Evolutionary conservation across 139 green algal genomes (phyloP).

Genomic region (Tetraselmis striata): DNA sequence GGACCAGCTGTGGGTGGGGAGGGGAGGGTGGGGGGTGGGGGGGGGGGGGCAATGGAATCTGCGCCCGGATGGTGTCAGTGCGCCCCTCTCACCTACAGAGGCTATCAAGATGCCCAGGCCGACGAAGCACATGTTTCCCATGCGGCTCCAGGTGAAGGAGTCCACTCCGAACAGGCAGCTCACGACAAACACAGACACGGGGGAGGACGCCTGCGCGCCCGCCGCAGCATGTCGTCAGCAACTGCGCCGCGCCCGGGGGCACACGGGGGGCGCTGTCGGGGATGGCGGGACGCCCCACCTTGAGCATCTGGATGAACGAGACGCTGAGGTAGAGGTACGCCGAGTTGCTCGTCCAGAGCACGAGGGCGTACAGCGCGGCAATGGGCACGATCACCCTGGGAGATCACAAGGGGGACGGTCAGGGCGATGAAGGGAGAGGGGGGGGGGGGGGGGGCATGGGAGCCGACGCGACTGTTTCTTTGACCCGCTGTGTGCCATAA

Average conservation of each 20-base stretch:
- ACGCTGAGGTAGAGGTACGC: slow-evolving; percentile 44
- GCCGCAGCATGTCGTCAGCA: too few relatives aligned
- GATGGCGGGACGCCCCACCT: too few relatives aligned
- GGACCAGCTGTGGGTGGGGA: too few relatives aligned
- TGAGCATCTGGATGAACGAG: slow-evolving; percentile 49
- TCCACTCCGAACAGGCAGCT: slow-evolving; percentile 40
- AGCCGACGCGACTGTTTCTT: background rate
- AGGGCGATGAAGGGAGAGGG: background rate
- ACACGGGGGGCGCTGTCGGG: too few relatives aligned
- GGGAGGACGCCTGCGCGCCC: slow-evolving; percentile 50
- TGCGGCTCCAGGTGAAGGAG: slow-evolving; percentile 24
- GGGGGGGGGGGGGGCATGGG: background rate
- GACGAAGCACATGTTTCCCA: slow-evolving; percentile 51
- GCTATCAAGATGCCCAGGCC: slow-evolving; percentile 40
- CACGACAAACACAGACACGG: slow-evolving; percentile 43
- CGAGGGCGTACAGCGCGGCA: slow-evolving; percentile 36
- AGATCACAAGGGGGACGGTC: background rate
- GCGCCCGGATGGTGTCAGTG: too few relatives aligned
- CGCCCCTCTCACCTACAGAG: slow-evolving; percentile 43
- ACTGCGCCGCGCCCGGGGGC: too few relatives aligned
- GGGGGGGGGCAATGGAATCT: too few relatives aligned
- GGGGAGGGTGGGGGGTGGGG: too few relatives aligned
- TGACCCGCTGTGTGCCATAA: background rate
- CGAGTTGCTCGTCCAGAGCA: slow-evolving; percentile 50
- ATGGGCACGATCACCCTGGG: slow-evolving; percentile 33